phyloP scores from a whole-genome alignment of 352 stramenopile species.

The Phytopythium ostracodes region DNA sequence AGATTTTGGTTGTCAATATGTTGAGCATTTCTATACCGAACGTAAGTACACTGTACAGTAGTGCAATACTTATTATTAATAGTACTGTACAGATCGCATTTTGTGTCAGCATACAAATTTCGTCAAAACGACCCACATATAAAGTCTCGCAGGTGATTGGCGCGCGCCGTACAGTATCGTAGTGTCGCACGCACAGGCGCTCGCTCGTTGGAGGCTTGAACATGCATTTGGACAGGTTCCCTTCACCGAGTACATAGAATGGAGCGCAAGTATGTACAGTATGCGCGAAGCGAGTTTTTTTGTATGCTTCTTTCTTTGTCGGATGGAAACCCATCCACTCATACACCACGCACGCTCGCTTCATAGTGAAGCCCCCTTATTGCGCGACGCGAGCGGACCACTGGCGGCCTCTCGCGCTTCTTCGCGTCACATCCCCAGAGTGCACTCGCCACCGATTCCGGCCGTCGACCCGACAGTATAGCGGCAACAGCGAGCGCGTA shows the following conservation, averaged over 20 bases:
- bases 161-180: background rate
- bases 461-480: no score
- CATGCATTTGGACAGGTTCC: conserved; percentile 1
- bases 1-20: no score
- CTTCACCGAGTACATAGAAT: no score
- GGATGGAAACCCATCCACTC: background rate
- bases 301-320: background rate
- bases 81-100: no score
- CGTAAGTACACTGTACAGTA: no score
- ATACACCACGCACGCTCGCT: no score
- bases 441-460: background rate
- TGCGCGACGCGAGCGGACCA: background rate
- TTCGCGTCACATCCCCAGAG: background rate
- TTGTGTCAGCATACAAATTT: no score
- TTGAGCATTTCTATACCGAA: no score
- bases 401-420: background rate
- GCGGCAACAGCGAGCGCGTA: background rate
- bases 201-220: background rate
- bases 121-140: no score
- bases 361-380: no score
- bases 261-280: background rate
- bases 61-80: no score
- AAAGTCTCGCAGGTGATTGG: no score
- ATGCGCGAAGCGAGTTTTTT: background rate
- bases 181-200: background rate